Evolutionary conservation across 495 filamentous ascomycete species (phyloP).

Genomic region (Penicillium dipodomyicola): DNA sequence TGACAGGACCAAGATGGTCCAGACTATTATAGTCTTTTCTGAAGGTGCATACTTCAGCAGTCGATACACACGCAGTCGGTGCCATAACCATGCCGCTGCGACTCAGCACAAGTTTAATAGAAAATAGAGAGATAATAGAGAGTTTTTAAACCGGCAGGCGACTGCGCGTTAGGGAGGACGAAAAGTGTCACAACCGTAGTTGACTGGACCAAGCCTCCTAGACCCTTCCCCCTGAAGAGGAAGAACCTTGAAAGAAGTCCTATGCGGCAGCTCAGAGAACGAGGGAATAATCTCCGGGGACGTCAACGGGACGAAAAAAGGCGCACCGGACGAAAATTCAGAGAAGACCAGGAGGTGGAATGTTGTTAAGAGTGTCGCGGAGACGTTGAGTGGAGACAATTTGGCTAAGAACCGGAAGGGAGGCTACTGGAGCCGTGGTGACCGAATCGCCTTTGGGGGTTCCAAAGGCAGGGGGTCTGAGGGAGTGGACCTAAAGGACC

Average conservation of each 20-base stretch:
- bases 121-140: slow-evolving; percentile 19
- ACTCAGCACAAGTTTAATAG: slow-evolving; percentile 34
- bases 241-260: slow-evolving; percentile 92
- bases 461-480: slow-evolving; percentile 57
- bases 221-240: slow-evolving; percentile 63
- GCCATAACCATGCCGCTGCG: slow-evolving; percentile 61
- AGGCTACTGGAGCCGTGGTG: slow-evolving; percentile 74
- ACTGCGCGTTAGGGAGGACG: slow-evolving; percentile 79
- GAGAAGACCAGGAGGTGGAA: slow-evolving; percentile 66
- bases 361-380: slow-evolving; percentile 64
- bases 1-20: slow-evolving; percentile 28
- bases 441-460: slow-evolving; percentile 58
- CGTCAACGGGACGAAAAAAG: slow-evolving; percentile 51
- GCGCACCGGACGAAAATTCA: slow-evolving; percentile 55
- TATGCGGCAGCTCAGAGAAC: slow-evolving; percentile 95
- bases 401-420: slow-evolving; percentile 67
- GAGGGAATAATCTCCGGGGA: slow-evolving; percentile 53
- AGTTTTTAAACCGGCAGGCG: slow-evolving; percentile 25
- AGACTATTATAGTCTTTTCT: slow-evolving; percentile 35
- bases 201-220: slow-evolving; percentile 54
- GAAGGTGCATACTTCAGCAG: slow-evolving; percentile 50
- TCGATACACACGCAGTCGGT: slow-evolving; percentile 60
- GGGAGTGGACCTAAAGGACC: slow-evolving; percentile 1
- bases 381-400: slow-evolving; percentile 64
- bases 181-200: slow-evolving; percentile 79